These are phyloP conservation scores for Phytophthora boehmeriae DNA, from an alignment of 352 stramenopile species.

Conservation along the genomic window DNA sequence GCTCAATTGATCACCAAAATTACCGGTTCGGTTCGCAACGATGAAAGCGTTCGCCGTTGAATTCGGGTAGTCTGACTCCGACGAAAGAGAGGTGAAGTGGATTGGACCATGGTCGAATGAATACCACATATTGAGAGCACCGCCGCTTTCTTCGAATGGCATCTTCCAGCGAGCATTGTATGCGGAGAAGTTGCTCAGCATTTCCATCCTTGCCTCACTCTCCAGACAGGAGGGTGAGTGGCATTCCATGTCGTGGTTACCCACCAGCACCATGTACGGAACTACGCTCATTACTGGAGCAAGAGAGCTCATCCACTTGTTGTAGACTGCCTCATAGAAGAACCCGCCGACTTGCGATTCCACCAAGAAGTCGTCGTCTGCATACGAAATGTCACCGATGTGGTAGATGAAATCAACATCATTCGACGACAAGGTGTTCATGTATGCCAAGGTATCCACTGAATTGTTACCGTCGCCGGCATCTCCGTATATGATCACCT, in stretches of 20 bases:
- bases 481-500: slow-evolving; percentile 57
- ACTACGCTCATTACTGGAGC: slow-evolving; percentile 38
- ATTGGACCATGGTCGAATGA: slow-evolving; percentile 55
- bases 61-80: slow-evolving; percentile 61
- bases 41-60: slow-evolving; percentile 34
- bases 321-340: slow-evolving; percentile 56
- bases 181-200: slow-evolving; percentile 63
- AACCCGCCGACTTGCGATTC: slow-evolving; percentile 28
- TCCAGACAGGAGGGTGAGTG: slow-evolving; percentile 37
- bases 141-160: slow-evolving; percentile 44
- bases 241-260: slow-evolving; percentile 70
- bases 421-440: slow-evolving; percentile 29
- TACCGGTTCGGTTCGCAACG: slow-evolving; percentile 25
- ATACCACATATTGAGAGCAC: slow-evolving; percentile 58
- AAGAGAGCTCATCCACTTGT: slow-evolving; percentile 66
- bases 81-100: slow-evolving; percentile 75
- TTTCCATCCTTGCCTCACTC: slow-evolving; percentile 42
- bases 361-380: slow-evolving; percentile 38
- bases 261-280: slow-evolving; percentile 71
- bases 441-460: slow-evolving; percentile 25
- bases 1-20: slow-evolving; percentile 45
- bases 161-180: slow-evolving; percentile 58
- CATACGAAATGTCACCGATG: slow-evolving; percentile 50
- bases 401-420: slow-evolving; percentile 42
- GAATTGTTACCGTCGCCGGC: slow-evolving; percentile 43